Evolutionary conservation across 1,139 yeast species (phyloP).

Genomic region (Pneumocystis wakefieldiae): DNA sequence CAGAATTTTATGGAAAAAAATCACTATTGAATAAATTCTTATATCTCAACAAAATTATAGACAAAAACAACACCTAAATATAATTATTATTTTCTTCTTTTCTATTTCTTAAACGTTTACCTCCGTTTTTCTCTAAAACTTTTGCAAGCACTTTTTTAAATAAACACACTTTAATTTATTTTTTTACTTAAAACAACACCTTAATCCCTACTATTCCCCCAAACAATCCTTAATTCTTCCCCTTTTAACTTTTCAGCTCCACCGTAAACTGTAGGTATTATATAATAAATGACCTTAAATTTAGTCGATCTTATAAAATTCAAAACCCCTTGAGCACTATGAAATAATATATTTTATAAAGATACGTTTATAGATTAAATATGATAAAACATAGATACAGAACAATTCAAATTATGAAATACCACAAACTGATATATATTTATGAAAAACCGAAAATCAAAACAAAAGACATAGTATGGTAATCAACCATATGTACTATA

Average conservation of each 20-base stretch:
- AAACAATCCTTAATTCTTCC: not conserved
- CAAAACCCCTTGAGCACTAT: not conserved
- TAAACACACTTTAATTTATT: not conserved
- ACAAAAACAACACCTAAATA: not conserved
- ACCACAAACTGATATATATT: not conserved
- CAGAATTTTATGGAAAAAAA: not conserved
- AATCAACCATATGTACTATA: not conserved
- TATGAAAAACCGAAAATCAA: not conserved
- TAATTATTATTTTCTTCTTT: not conserved
- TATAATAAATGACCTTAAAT: not conserved
- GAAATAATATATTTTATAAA: not conserved
- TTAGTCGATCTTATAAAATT: not conserved
- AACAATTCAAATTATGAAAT: not conserved
- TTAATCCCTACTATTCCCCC: not conserved
- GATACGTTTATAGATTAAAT: not conserved
- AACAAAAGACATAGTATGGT: not conserved
- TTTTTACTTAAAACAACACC: not conserved
- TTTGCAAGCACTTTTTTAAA: not conserved
- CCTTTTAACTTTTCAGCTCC: not conserved
- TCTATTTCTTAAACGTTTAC: not conserved
- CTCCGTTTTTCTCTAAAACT: not conserved
- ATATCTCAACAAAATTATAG: not conserved
- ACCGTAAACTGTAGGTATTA: not conserved
- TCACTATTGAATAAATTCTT: not conserved
- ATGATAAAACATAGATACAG: not conserved